Percentiles rank a stretch among this genome's conserved stretches.
Conservation (phyloP, 1,139 yeast species). For the Hansenula sp. region DNA sequence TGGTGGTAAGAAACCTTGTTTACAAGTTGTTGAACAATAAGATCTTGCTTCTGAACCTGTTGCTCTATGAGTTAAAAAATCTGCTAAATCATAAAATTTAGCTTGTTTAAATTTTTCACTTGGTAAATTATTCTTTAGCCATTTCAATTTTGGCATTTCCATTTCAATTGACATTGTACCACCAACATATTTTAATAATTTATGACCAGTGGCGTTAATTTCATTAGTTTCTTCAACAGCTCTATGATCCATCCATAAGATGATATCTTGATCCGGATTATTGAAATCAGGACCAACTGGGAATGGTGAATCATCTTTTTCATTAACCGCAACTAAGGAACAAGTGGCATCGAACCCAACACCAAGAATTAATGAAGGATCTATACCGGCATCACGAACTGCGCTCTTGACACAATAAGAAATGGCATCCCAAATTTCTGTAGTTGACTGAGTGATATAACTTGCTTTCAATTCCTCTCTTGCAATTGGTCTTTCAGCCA, state of each 20-base stretch:
- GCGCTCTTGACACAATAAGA: conserved; percentile 78
- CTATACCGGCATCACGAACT: conserved; percentile 69
- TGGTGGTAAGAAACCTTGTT: conserved; percentile 89
- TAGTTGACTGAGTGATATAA: conserved; percentile 78
- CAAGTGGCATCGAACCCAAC: conserved; percentile 98
- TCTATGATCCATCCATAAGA: conserved; percentile 98
- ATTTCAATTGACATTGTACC: conserved; percentile 97
- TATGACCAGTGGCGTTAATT: conserved; percentile 78
- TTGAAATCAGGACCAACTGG: conserved; percentile 91
- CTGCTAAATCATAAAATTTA: conserved; percentile 90
- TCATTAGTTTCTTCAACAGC: conserved; percentile 81
- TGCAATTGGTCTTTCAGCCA: conserved; percentile 75
- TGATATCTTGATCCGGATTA: conserved; percentile 72
- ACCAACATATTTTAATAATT: conserved; percentile 85
- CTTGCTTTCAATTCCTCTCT: conserved; percentile 71
- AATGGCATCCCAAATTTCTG: conserved; percentile 91
- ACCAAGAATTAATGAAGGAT: conserved; percentile 66
- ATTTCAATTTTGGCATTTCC: conserved; percentile 96
- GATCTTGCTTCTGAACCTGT: conserved; percentile 85
- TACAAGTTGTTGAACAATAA: conserved; percentile 87
- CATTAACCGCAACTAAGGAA: conserved; percentile 78
- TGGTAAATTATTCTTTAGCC: conserved; percentile 89
- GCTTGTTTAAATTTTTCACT: conserved; percentile 53
- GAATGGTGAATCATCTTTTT: conserved; percentile 62
- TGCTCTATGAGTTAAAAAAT: conserved; percentile 85